These are phyloP conservation scores for Sporothrix humicola DNA, from an alignment of 2,329 filamentous ascomycete species.

Conservation along the genomic window DNA sequence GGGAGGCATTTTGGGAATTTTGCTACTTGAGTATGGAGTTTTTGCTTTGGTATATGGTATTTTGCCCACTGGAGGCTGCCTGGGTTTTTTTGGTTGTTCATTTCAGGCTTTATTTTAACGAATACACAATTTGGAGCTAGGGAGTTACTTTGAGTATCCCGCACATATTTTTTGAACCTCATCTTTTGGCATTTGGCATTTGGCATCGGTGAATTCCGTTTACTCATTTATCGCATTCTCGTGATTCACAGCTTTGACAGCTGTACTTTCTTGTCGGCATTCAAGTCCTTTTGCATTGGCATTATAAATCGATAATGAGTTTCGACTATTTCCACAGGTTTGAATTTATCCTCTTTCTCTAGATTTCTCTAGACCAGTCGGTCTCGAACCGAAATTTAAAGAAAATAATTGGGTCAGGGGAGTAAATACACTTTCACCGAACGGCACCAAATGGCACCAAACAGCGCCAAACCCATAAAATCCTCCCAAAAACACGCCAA, in stretches of 20 bases:
- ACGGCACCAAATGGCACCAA: background rate
- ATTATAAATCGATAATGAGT: background rate
- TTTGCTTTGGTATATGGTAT: background rate
- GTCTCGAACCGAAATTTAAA: slow-evolving; percentile 4
- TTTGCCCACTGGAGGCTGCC: background rate
- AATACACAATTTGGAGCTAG: slow-evolving; percentile 2
- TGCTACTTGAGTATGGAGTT: background rate
- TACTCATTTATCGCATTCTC: background rate
- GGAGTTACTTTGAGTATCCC: background rate
- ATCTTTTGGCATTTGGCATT: too few relatives aligned
- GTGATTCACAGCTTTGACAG: background rate
- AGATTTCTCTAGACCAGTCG: background rate
- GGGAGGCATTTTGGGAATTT: background rate
- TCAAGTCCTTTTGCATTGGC: background rate
- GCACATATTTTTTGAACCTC: background rate
- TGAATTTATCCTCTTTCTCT: background rate
- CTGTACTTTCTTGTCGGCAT: background rate
- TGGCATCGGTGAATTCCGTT: too few relatives aligned
- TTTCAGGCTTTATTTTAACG: background rate
- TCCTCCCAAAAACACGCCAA: too few relatives aligned
- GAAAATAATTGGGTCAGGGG: background rate
- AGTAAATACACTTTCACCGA: slow-evolving; percentile 20
- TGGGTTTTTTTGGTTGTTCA: background rate
- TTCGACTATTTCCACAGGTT: background rate
- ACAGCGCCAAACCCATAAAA: background rate